Percentiles rank a stretch among this genome's conserved stretches.
Evolutionary conservation across 805 yeast species (phyloP).

Genomic region (Komagataella pastoris): DNA sequence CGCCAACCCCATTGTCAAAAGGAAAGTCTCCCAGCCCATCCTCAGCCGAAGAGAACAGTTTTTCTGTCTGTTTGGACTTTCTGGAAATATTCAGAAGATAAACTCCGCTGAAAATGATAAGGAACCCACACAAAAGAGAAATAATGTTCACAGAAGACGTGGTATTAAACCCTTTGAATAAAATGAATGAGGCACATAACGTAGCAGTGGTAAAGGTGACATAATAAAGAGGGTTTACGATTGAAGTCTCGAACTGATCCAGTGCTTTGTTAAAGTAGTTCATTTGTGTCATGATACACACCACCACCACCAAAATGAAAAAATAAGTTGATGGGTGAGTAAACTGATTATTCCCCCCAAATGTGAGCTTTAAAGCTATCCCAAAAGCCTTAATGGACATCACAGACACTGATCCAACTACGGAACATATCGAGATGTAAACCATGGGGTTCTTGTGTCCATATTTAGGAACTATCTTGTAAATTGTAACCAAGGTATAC

Average conservation of each 20-base stretch:
- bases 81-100: slow-evolving; percentile 70
- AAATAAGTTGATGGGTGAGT: slow-evolving; percentile 74
- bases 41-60: slow-evolving; percentile 26
- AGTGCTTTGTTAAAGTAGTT: slow-evolving; percentile 87
- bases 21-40: slow-evolving; percentile 53
- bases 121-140: slow-evolving; percentile 72
- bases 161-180: slow-evolving; percentile 81
- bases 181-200: slow-evolving; percentile 69
- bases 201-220: slow-evolving; percentile 89
- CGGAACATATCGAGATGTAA: slow-evolving; percentile 78
- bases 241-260: slow-evolving; percentile 86
- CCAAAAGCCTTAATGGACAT: slow-evolving; percentile 93
- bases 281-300: slow-evolving; percentile 85
- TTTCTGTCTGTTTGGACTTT: slow-evolving; percentile 39
- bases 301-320: slow-evolving; percentile 62
- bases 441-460: slow-evolving; percentile 80
- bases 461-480: slow-evolving; percentile 67
- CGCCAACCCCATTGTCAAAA: slow-evolving; percentile 74
- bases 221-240: slow-evolving; percentile 82
- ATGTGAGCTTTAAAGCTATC: slow-evolving; percentile 74
- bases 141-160: slow-evolving; percentile 68
- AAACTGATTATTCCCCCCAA: slow-evolving; percentile 80
- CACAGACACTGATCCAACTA: slow-evolving; percentile 83
- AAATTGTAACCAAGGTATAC: slow-evolving; percentile 69
- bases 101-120: slow-evolving; percentile 81